Conservation (phyloP, 2,329 filamentous ascomycete genomes). For the Diaporthe aspalathi region DNA sequence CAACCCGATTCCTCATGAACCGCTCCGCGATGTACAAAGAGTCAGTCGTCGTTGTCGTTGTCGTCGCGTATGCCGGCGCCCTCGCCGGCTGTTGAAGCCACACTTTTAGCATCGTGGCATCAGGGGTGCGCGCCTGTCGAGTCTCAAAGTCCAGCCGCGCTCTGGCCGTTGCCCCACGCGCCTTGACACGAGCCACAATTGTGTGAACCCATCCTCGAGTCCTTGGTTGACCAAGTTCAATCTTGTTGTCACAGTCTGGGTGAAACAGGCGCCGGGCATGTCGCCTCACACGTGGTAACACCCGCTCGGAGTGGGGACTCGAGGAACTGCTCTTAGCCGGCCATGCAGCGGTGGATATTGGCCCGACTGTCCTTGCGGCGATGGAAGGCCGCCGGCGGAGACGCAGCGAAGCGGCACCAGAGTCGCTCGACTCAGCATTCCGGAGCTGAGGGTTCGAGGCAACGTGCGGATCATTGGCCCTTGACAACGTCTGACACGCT, state of each 20-base stretch:
- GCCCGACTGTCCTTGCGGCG: background rate
- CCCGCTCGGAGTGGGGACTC: background rate
- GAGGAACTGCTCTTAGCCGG: background rate
- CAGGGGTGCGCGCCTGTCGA: slow-evolving; percentile 7
- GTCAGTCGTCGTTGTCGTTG: slow-evolving; percentile 20
- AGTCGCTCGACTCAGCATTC: background rate
- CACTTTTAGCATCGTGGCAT: background rate
- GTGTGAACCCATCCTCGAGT: background rate
- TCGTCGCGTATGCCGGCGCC: slow-evolving; percentile 8
- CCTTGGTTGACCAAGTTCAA: background rate
- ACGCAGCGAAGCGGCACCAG: background rate
- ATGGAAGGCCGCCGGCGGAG: background rate
- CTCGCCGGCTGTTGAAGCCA: background rate
- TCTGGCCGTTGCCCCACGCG: slow-evolving; percentile 12
- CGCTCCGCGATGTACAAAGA: background rate
- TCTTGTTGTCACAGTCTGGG: background rate
- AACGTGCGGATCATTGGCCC: background rate
- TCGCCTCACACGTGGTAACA: background rate
- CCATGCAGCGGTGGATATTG: background rate
- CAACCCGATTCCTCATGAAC: background rate
- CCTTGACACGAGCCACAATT: background rate
- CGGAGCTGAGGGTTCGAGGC: background rate
- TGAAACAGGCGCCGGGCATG: background rate
- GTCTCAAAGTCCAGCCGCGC: background rate
- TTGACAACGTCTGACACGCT: background rate